These are phyloP conservation scores for Lactarius sp. DNA, from an alignment of 768 basidiomycete genomes.

Conservation along the genomic window DNA sequence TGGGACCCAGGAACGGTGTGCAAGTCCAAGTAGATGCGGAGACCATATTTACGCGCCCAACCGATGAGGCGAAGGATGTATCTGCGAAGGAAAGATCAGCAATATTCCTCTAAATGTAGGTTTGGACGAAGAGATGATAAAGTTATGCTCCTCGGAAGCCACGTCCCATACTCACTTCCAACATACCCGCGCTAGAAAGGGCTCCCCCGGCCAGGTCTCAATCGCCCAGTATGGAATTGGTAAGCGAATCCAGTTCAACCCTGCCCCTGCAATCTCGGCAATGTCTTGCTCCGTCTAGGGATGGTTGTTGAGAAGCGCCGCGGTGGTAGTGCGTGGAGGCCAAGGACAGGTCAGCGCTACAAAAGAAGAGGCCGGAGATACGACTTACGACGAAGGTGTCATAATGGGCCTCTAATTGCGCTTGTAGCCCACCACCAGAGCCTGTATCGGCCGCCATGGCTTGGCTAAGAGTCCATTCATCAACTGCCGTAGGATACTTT, in stretches of 20 bases:
- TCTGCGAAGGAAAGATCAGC: slow-evolving; percentile 15
- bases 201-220: slow-evolving; percentile 70
- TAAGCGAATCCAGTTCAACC: slow-evolving; percentile 80
- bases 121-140: neutral
- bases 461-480: slow-evolving; percentile 67
- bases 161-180: slow-evolving; percentile 53
- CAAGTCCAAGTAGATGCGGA: slow-evolving; percentile 77
- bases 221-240: slow-evolving; percentile 89
- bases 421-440: slow-evolving; percentile 52
- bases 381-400: slow-evolving; percentile 72
- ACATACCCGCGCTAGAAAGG: slow-evolving; percentile 67
- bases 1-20: slow-evolving; percentile 82
- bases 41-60: slow-evolving; percentile 90
- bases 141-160: neutral
- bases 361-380: slow-evolving; percentile 1
- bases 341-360: slow-evolving; percentile 11
- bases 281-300: slow-evolving; percentile 82
- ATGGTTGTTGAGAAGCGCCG: slow-evolving; percentile 14
- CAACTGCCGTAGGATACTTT: slow-evolving; percentile 52
- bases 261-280: slow-evolving; percentile 83
- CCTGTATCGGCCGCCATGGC: slow-evolving; percentile 59
- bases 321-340: slow-evolving; percentile 7
- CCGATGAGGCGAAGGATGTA: slow-evolving; percentile 73
- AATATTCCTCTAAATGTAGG: neutral
- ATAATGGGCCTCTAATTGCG: slow-evolving; percentile 73